phyloP scores from a whole-genome alignment of 2,329 filamentous ascomycete species.

The Calonectria hongkongensis region DNA sequence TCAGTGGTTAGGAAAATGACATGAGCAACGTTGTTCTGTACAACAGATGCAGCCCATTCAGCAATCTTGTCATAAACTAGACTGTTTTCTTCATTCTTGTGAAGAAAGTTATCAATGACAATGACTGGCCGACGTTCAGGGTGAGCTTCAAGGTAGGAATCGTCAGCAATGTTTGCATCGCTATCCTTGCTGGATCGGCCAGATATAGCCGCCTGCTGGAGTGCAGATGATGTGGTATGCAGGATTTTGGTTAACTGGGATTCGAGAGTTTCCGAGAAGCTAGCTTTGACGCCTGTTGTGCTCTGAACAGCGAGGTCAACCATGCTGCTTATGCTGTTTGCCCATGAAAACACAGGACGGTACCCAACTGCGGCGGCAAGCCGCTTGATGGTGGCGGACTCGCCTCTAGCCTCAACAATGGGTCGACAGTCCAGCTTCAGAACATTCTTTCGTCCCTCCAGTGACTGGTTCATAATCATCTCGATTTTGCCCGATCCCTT shows the following conservation, averaged over 20 bases:
- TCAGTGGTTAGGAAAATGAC: slow-evolving; percentile 96
- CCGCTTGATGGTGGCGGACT: slow-evolving; percentile 87
- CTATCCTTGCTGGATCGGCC: slow-evolving; percentile 82
- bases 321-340: slow-evolving; percentile 94
- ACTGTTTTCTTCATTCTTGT: slow-evolving; percentile 80
- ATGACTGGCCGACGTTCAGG: slow-evolving; percentile 89
- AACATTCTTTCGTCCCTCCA: slow-evolving; percentile 85
- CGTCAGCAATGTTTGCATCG: slow-evolving; percentile 83
- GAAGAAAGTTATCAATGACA: slow-evolving; percentile 93
- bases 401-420: slow-evolving; percentile 92
- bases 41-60: slow-evolving; percentile 91
- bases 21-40: slow-evolving; percentile 92
- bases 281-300: slow-evolving; percentile 94
- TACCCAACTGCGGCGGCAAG: slow-evolving; percentile 92
- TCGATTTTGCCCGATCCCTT: slow-evolving; percentile 94
- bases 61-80: slow-evolving; percentile 87
- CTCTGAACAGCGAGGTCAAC: slow-evolving; percentile 94
- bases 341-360: slow-evolving; percentile 94
- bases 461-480: slow-evolving; percentile 88
- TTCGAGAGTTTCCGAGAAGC: slow-evolving; percentile 94
- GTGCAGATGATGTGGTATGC: slow-evolving; percentile 85
- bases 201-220: slow-evolving; percentile 85
- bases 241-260: slow-evolving; percentile 92
- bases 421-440: slow-evolving; percentile 94
- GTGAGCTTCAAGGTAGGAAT: slow-evolving; percentile 92